Conservation (phyloP, 1,284 basidiomycete genomes). For the Apiotrichum porosum region DNA sequence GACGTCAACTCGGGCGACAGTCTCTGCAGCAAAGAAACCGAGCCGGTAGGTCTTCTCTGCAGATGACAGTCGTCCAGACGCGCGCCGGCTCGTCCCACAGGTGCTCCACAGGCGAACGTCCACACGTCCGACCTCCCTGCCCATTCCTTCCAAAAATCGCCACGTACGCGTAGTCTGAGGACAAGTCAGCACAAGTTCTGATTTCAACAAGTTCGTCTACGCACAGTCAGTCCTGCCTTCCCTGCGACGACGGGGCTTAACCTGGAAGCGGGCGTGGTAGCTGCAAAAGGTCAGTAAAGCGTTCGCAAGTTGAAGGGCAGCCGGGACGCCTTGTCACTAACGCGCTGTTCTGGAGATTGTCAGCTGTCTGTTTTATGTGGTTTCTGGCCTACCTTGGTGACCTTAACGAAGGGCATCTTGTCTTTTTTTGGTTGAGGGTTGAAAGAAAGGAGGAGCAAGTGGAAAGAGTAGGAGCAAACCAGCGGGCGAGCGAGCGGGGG, state of each 20-base stretch:
- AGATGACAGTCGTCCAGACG: too few species aligned
- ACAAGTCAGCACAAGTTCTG: too few species aligned
- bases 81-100: too few species aligned
- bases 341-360: not conserved
- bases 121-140: too few species aligned
- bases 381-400: not conserved
- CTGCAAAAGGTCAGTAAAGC: slow-evolving; percentile 44
- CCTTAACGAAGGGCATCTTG: not conserved
- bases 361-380: not conserved
- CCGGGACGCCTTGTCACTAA: not conserved
- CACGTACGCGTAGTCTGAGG: too few species aligned
- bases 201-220: too few species aligned
- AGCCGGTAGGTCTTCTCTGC: too few species aligned
- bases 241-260: slow-evolving; percentile 88
- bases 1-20: too few species aligned
- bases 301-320: not conserved
- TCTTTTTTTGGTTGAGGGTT: not conserved
- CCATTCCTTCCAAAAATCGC: too few species aligned
- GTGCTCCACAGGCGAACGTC: too few species aligned
- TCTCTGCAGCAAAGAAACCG: not conserved
- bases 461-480: not conserved
- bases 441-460: not conserved
- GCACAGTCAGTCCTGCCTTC: slow-evolving; percentile 99
- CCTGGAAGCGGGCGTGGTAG: slow-evolving; percentile 95
- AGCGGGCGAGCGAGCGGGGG: not conserved